These are phyloP conservation scores for Mortierella polycephala DNA, from an alignment of 371 early-diverging fungal species.

Conservation along the genomic window DNA sequence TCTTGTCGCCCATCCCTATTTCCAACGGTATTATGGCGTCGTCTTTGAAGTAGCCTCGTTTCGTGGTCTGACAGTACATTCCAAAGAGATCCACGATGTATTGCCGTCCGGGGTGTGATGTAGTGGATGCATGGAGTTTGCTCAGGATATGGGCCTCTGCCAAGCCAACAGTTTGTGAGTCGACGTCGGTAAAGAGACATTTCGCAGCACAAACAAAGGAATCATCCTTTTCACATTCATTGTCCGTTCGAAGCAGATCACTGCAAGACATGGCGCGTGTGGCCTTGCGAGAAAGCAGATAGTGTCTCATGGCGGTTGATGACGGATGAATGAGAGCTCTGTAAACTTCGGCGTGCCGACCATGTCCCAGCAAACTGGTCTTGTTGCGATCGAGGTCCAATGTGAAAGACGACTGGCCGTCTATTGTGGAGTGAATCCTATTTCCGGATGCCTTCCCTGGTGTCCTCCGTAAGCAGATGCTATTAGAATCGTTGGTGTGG, in stretches of 20 bases:
- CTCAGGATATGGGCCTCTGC: conserved; percentile 59
- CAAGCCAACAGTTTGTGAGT: conserved; percentile 60
- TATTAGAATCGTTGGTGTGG: conserved; percentile 1
- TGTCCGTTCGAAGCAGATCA: conserved; percentile 22
- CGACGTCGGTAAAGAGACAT: conserved; percentile 57
- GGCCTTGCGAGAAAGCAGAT: conserved; percentile 22
- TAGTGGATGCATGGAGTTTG: conserved; percentile 26
- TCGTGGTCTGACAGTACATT: conserved; percentile 22
- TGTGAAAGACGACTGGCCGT: conserved; percentile 30
- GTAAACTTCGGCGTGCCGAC: conserved; percentile 67
- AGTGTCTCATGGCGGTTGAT: conserved; percentile 31
- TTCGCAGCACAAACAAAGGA: conserved; percentile 65
- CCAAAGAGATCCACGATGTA: conserved; percentile 36
- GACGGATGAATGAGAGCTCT: conserved; percentile 45
- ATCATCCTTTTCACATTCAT: background rate
- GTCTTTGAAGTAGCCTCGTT: conserved; percentile 3
- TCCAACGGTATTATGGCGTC: conserved; percentile 2
- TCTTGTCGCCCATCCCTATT: conserved; percentile 3
- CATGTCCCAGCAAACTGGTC: conserved; percentile 66
- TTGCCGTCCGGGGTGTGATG: conserved; percentile 30
- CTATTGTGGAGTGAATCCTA: background rate
- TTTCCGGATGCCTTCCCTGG: too few species aligned
- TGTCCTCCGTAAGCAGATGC: background rate
- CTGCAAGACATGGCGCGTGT: conserved; percentile 21
- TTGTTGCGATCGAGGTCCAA: conserved; percentile 59